Conservation (phyloP, 495 filamentous ascomycete genomes). For the Penicillium ucsense region DNA sequence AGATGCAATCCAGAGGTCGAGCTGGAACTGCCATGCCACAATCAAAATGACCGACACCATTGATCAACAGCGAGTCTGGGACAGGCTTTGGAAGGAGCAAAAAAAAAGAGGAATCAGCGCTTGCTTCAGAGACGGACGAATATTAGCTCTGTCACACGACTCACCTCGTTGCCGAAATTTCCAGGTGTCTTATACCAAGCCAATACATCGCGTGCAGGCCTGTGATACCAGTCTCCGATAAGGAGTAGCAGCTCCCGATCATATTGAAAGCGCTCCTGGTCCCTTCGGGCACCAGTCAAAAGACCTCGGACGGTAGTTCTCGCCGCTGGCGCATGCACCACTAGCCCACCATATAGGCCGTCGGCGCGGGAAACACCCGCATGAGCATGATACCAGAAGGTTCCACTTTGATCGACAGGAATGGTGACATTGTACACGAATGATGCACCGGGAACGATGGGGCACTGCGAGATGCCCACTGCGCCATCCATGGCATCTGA, state of each 20-base stretch:
- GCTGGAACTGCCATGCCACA: slow-evolving; percentile 42
- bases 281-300: background rate
- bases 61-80: slow-evolving; percentile 43
- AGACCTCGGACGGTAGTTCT: slow-evolving; percentile 21
- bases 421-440: slow-evolving; percentile 75
- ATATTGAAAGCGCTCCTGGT: slow-evolving; percentile 14
- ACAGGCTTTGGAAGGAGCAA: slow-evolving; percentile 23
- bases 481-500: slow-evolving; percentile 62
- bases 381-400: slow-evolving; percentile 82
- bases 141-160: background rate
- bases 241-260: slow-evolving; percentile 36
- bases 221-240: slow-evolving; percentile 48
- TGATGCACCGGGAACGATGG: slow-evolving; percentile 49
- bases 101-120: background rate
- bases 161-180: slow-evolving; percentile 39
- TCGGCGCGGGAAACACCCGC: slow-evolving; percentile 58
- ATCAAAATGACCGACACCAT: slow-evolving; percentile 38
- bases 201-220: slow-evolving; percentile 26
- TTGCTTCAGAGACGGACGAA: background rate
- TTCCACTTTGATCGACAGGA: slow-evolving; percentile 59
- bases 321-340: slow-evolving; percentile 52
- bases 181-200: slow-evolving; percentile 37
- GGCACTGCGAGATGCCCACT: slow-evolving; percentile 55
- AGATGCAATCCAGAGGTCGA: slow-evolving; percentile 34
- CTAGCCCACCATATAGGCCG: slow-evolving; percentile 60